These are phyloP conservation scores for Cladobotryum protrusum DNA, from an alignment of 2,329 filamentous ascomycete species.

Conservation along the genomic window DNA sequence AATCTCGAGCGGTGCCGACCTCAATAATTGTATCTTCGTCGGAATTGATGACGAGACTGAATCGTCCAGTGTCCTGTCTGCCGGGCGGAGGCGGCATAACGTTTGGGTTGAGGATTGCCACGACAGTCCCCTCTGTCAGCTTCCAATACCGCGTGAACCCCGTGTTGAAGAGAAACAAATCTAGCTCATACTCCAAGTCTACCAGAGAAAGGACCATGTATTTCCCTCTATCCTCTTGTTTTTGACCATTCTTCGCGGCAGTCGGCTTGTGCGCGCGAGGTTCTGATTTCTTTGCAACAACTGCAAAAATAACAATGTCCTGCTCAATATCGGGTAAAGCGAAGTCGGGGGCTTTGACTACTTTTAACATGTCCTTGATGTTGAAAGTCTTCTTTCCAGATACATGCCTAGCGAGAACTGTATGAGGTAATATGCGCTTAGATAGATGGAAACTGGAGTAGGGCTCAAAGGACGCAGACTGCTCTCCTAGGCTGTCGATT, in stretches of 20 bases:
- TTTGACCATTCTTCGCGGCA: constrained; percentile 36
- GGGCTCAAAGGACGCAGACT: constrained; percentile 62
- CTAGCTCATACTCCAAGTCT: constrained; percentile 84
- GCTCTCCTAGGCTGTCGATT: constrained; percentile 20
- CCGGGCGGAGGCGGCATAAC: constrained; percentile 81
- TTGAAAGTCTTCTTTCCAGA: constrained; percentile 69
- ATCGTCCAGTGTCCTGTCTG: constrained; percentile 71
- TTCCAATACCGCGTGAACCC: constrained; percentile 95
- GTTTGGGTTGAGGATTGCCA: constrained; percentile 85
- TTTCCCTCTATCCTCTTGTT: constrained; percentile 60
- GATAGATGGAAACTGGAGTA: constrained; percentile 82
- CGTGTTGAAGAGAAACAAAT: constrained; percentile 85
- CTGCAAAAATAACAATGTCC: constrained; percentile 83
- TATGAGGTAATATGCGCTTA: constrained; percentile 75
- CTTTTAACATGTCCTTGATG: constrained; percentile 73
- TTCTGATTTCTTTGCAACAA: constrained; percentile 82
- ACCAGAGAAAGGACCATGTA: constrained; percentile 90
- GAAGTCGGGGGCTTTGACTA: constrained; percentile 77
- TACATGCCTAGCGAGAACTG: constrained; percentile 70
- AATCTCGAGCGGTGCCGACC: constrained; percentile 74
- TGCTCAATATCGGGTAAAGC: constrained; percentile 74
- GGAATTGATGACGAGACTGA: constrained; percentile 78
- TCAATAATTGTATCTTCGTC: constrained; percentile 87
- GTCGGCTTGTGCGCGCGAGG: constrained; percentile 56
- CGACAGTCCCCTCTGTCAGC: constrained; percentile 79